phyloP scores from a whole-genome alignment of 495 filamentous ascomycete genomes.

The Neurospora africana region DNA sequence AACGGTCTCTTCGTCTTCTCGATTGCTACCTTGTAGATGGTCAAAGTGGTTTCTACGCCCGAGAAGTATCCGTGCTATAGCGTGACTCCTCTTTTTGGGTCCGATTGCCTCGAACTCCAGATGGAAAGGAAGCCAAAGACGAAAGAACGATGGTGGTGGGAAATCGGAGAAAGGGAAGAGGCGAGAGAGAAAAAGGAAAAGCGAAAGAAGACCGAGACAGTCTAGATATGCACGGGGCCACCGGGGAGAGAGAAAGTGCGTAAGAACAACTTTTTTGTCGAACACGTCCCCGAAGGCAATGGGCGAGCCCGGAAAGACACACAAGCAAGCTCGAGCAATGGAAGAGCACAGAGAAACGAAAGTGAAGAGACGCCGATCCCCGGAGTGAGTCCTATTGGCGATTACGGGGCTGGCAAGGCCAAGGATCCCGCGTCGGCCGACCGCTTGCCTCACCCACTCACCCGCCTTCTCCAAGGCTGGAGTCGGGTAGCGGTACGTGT shows the following conservation, averaged over 20 bases:
- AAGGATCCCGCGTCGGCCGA: background rate
- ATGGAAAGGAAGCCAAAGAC: constrained; percentile 2
- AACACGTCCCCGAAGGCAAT: background rate
- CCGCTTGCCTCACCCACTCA: background rate
- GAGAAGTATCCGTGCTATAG: background rate
- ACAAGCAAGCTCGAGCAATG: background rate
- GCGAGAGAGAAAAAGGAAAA: background rate
- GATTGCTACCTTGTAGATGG: background rate
- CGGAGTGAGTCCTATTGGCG: background rate
- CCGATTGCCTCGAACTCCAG: constrained; percentile 4
- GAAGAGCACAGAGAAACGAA: background rate
- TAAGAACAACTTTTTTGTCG: background rate
- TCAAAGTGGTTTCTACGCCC: constrained; percentile 4
- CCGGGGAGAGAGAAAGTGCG: constrained; percentile 6
- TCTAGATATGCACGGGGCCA: background rate
- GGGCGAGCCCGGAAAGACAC: background rate
- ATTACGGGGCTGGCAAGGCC: background rate
- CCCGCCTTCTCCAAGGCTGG: background rate
- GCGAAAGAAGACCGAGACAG: background rate
- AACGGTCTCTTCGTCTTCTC: background rate
- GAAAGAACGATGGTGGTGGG: background rate
- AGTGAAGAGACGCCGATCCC: background rate
- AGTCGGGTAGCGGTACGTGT: background rate
- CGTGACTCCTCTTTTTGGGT: background rate
- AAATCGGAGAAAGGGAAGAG: background rate